A percentile compares a stretch with the other conserved stretches of the same genome.
phyloP scores from a whole-genome alignment of 177 flowering plant genomes.

The Vitis hybrid region DNA sequence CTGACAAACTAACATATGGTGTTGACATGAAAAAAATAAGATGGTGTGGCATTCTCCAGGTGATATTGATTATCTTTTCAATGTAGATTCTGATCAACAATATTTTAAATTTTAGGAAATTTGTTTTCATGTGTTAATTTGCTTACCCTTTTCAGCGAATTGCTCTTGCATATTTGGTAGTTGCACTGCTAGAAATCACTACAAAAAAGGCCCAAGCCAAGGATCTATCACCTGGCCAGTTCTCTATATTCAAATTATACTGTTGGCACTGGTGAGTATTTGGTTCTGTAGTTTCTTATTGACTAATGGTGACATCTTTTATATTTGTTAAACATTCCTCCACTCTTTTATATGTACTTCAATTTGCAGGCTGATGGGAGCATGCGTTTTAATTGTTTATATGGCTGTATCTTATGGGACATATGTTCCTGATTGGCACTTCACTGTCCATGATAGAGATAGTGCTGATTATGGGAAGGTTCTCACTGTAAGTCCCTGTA shows the following conservation, averaged over 20 bases:
- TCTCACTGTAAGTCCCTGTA: slow-evolving; percentile 51
- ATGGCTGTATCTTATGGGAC: slow-evolving; percentile 56
- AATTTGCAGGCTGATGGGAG: slow-evolving; percentile 61
- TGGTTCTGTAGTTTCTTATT: not conserved
- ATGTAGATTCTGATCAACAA: too few species aligned
- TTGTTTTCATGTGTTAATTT: slow-evolving; percentile 8
- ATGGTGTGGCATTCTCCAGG: slow-evolving; percentile 88
- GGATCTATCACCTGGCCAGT: slow-evolving; percentile 27
- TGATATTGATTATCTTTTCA: slow-evolving; percentile 8
- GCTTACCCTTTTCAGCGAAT: slow-evolving; percentile 58
- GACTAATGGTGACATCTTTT: not conserved
- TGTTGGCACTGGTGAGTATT: slow-evolving; percentile 67
- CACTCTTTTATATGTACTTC: not conserved
- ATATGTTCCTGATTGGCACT: slow-evolving; percentile 88
- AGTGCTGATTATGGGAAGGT: slow-evolving; percentile 53
- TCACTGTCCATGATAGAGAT: slow-evolving; percentile 45
- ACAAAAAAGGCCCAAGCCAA: slow-evolving; percentile 32
- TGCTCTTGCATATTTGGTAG: slow-evolving; percentile 75
- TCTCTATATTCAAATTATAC: slow-evolving; percentile 56
- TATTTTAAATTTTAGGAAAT: not conserved
- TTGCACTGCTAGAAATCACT: slow-evolving; percentile 63
- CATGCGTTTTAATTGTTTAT: slow-evolving; percentile 55
- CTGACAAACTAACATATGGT: slow-evolving; percentile 72
- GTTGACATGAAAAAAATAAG: slow-evolving; percentile 69
- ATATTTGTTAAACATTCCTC: not conserved